phyloP scores from a whole-genome alignment of 495 filamentous ascomycete species.

The Aspergillus heteromorphus region DNA sequence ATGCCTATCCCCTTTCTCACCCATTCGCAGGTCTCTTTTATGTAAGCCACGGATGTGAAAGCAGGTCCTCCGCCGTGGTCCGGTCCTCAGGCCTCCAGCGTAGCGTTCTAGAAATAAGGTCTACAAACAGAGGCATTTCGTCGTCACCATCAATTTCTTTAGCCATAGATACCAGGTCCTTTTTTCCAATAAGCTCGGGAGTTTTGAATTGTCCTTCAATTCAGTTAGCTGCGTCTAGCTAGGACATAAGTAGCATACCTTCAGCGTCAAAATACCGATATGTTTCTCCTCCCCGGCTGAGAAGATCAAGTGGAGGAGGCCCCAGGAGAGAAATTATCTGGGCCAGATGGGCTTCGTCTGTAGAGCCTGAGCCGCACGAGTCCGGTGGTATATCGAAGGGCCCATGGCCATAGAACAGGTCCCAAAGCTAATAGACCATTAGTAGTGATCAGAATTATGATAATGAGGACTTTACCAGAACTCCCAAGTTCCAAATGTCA shows the following conservation, averaged over 20 bases:
- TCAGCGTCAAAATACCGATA: conserved; percentile 19
- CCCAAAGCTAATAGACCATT: conserved; percentile 21
- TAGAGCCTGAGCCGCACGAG: conserved; percentile 10
- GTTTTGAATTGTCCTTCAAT: conserved; percentile 17
- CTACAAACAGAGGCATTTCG: conserved; percentile 8
- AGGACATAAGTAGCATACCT: conserved; percentile 12
- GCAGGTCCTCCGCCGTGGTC: conserved; percentile 11
- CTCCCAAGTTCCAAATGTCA: conserved; percentile 30
- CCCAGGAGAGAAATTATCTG: conserved; percentile 26
- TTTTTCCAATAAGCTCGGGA: conserved; percentile 14
- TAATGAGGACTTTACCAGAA: conserved; percentile 12
- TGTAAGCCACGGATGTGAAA: conserved; percentile 15
- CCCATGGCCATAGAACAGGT: conserved; percentile 21
- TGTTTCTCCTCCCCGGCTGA: conserved; percentile 15
- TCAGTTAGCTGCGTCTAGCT: conserved; percentile 11
- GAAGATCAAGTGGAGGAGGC: conserved; percentile 20
- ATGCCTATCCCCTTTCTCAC: background rate
- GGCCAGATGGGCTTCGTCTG: conserved; percentile 22
- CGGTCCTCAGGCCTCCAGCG: conserved; percentile 15
- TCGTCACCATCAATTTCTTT: conserved; percentile 9
- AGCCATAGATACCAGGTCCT: conserved; percentile 11
- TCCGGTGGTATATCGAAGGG: conserved; percentile 20
- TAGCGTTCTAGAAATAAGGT: conserved; percentile 10
- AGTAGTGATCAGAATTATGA: conserved; percentile 6
- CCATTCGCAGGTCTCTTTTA: conserved; percentile 8